phyloP scores from a whole-genome alignment of 2,329 filamentous ascomycete species.

The Botrytis galanthina region DNA sequence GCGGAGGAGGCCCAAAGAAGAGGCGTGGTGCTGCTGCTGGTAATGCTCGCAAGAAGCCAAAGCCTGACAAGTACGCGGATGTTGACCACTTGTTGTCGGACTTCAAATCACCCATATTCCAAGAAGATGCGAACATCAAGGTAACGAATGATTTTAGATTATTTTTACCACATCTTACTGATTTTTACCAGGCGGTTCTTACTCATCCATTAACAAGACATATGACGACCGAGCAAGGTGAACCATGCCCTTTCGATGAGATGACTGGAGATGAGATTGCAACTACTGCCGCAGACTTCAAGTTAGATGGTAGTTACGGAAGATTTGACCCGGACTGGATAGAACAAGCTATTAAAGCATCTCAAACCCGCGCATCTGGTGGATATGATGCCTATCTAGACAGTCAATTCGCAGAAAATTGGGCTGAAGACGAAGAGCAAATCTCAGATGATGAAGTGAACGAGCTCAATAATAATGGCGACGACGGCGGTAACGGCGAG shows the following conservation, averaged over 20 bases:
- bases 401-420: constrained; percentile 44
- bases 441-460: constrained; percentile 9
- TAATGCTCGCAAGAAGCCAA: constrained; percentile 15
- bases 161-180: not conserved
- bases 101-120: constrained; percentile 21
- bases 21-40: not conserved
- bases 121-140: constrained; percentile 20
- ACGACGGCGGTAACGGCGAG: not conserved
- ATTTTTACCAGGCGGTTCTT: not conserved
- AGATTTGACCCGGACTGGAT: constrained; percentile 58
- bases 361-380: constrained; percentile 50
- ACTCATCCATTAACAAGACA: not conserved
- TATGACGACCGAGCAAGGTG: not conserved
- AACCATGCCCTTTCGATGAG: constrained; percentile 12
- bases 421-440: constrained; percentile 24
- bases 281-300: constrained; percentile 52
- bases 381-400: constrained; percentile 57
- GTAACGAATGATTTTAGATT: not conserved
- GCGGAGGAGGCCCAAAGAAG: constrained; percentile 17
- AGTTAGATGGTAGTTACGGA: constrained; percentile 54
- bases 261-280: constrained; percentile 41
- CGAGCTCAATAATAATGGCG: not conserved
- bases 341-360: constrained; percentile 52
- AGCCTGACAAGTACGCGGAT: constrained; percentile 15
- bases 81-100: constrained; percentile 11